A percentile compares a stretch with the other conserved stretches of the same genome.
phyloP scores from a whole-genome alignment of 2,329 filamentous ascomycete species.

The Didymella sp. region DNA sequence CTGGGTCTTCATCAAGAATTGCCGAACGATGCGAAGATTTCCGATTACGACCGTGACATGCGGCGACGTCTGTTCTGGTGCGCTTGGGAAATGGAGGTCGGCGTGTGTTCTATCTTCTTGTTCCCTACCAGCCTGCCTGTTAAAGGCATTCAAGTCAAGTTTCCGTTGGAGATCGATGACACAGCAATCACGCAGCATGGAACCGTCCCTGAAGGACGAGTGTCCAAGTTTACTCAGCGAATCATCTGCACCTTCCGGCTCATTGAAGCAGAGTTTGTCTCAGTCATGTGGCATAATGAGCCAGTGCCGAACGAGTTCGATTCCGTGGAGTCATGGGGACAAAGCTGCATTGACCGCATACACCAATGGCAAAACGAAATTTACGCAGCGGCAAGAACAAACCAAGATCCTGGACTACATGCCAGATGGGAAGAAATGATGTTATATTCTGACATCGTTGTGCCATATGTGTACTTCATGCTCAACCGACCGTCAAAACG shows the following conservation, averaged over 20 bases:
- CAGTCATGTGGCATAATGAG: conserved; percentile 43
- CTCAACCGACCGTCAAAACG: conserved; percentile 41
- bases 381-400: conserved; percentile 36
- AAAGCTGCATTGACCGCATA: conserved; percentile 35
- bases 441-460: conserved; percentile 44
- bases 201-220: conserved; percentile 36
- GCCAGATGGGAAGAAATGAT: conserved; percentile 47
- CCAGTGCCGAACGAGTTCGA: conserved; percentile 36
- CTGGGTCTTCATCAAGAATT: conserved; percentile 48
- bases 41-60: conserved; percentile 46
- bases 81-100: conserved; percentile 50
- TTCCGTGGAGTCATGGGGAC: conserved; percentile 41
- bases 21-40: conserved; percentile 36
- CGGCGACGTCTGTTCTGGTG: conserved; percentile 49
- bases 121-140: conserved; percentile 44
- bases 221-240: conserved; percentile 46
- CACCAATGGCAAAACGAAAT: conserved; percentile 44
- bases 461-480: conserved; percentile 41
- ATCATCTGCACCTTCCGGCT: conserved; percentile 46
- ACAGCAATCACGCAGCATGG: conserved; percentile 40
- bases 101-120: conserved; percentile 45
- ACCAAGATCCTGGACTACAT: conserved; percentile 35
- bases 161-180: conserved; percentile 46
- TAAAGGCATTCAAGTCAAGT: conserved; percentile 39
- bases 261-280: conserved; percentile 45